These are phyloP conservation scores for Silene conica DNA, from an alignment of 148 eudicot species.

Conservation along the genomic window DNA sequence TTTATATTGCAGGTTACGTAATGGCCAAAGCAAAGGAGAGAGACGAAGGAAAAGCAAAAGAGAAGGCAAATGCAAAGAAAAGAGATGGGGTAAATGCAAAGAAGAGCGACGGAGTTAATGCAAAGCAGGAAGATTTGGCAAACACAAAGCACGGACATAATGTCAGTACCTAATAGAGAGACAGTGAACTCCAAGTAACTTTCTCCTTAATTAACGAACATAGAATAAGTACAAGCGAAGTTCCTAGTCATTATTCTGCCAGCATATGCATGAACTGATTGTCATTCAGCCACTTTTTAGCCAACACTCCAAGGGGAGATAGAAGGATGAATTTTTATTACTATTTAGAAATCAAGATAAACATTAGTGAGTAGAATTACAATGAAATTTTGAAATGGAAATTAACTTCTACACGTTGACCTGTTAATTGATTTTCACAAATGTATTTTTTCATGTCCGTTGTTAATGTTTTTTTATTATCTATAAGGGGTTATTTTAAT, in stretches of 20 bases:
- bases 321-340: background rate
- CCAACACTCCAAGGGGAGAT: background rate
- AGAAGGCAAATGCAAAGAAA: constrained; percentile 14
- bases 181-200: background rate
- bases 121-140: constrained; percentile 4
- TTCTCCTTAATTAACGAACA: background rate
- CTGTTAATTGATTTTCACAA: background rate
- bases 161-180: background rate
- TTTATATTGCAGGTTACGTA: constrained; percentile 16
- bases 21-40: constrained; percentile 21
- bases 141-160: background rate
- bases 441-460: background rate
- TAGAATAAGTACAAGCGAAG: constrained; percentile 5
- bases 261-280: constrained; percentile 5
- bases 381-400: background rate
- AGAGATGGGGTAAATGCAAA: background rate
- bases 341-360: background rate
- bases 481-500: background rate
- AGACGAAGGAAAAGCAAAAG: constrained; percentile 10
- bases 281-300: background rate
- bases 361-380: background rate
- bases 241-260: background rate
- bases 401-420: background rate
- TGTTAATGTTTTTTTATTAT: background rate
- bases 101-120: constrained; percentile 9